Conservation (phyloP, 148 eudicot genomes). For the Camellia lanceoleosa region DNA sequence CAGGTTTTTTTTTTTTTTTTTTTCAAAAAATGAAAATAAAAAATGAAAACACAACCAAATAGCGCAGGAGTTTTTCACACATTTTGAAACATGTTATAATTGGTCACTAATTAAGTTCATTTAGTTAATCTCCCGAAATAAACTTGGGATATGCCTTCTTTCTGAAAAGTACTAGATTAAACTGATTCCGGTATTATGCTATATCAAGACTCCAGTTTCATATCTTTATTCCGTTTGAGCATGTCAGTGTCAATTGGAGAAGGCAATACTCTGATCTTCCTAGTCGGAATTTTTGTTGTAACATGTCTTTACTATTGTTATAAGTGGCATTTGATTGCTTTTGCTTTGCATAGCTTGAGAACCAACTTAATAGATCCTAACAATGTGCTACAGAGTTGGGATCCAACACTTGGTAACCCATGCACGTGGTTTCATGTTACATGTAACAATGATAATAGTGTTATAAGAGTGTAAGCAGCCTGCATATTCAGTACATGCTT, state of each 20-base stretch:
- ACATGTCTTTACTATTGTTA: too few species aligned
- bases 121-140: neutral
- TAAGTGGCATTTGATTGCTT: neutral
- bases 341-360: slow-evolving; percentile 51
- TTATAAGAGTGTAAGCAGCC: slow-evolving; percentile 64
- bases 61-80: neutral
- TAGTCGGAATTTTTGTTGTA: neutral
- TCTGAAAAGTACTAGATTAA: too few species aligned
- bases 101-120: neutral
- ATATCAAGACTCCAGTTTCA: neutral
- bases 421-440: slow-evolving; percentile 92
- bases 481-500: neutral
- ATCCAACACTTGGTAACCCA: slow-evolving; percentile 81
- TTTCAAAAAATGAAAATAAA: too few species aligned
- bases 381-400: slow-evolving; percentile 80
- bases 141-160: too few species aligned
- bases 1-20: too few species aligned
- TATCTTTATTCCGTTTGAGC: neutral
- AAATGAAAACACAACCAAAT: too few species aligned
- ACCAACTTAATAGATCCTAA: slow-evolving; percentile 57
- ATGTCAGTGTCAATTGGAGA: neutral
- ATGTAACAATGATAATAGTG: slow-evolving; percentile 73
- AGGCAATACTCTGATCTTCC: neutral
- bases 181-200: neutral
- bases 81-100: neutral